A percentile compares a stretch with the other conserved stretches of the same genome.
Conservation (phyloP, 73 alveolate species). For the Paraurostyla sp. region DNA sequence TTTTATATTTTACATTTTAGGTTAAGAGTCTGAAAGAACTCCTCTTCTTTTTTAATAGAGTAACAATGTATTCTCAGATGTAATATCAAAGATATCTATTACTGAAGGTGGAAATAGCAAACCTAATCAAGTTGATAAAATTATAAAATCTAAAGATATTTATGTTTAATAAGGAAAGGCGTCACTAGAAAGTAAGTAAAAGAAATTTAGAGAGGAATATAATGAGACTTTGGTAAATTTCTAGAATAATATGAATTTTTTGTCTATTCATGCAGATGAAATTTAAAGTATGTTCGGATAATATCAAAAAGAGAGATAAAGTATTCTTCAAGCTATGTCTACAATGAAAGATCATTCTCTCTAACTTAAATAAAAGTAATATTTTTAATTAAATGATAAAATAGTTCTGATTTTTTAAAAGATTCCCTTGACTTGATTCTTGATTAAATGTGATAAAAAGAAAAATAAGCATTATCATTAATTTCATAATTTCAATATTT, state of each 20-base stretch:
- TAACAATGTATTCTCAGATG: conserved; percentile 27
- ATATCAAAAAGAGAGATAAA: conserved; percentile 13
- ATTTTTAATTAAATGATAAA: not conserved
- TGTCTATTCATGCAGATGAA: conserved; percentile 43
- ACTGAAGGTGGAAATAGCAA: too few species aligned
- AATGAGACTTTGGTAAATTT: conserved; percentile 36
- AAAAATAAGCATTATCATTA: not conserved
- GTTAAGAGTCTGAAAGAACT: too few species aligned
- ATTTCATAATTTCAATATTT: too few species aligned
- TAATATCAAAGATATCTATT: not conserved
- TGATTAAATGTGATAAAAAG: not conserved
- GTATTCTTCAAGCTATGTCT: not conserved
- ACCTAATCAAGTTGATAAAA: not conserved
- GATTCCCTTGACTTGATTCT: not conserved
- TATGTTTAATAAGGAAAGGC: conserved; percentile 5
- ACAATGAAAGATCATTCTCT: conserved; percentile 6
- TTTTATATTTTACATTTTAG: too few species aligned
- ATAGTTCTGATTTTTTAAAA: conserved; percentile 34
- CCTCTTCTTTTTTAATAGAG: too few species aligned
- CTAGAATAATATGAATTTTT: conserved; percentile 37
- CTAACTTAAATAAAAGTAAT: conserved; percentile 2
- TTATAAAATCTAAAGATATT: not conserved
- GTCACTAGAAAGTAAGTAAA: not conserved
- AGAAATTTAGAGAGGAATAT: conserved; percentile 8
- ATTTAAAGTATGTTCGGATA: conserved; percentile 2